Evolutionary conservation across 1,284 basidiomycete genomes (phyloP).

Genomic region (Acaromyces ingoldii): DNA sequence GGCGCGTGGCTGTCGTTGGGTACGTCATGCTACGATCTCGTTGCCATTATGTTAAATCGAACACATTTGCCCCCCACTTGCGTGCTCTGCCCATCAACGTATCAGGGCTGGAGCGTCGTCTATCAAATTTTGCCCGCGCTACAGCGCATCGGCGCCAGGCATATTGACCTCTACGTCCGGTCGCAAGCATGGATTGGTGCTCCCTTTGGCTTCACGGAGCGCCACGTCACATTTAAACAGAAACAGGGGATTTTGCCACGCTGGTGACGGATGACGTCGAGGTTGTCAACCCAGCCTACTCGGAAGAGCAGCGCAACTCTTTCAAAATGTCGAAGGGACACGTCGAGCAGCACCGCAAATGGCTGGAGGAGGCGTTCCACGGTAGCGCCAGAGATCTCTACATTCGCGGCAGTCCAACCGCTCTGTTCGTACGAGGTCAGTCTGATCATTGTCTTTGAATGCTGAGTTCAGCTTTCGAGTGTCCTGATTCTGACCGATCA

Average conservation of each 20-base stretch:
- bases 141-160: background rate
- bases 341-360: background rate
- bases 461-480: too few relatives aligned
- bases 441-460: background rate
- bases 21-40: background rate
- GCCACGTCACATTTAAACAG: background rate
- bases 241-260: background rate
- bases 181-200: background rate
- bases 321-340: background rate
- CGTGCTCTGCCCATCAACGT: too few relatives aligned
- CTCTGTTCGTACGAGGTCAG: background rate
- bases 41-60: background rate
- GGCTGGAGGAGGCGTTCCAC: background rate
- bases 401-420: background rate
- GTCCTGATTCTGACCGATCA: too few relatives aligned
- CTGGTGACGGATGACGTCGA: background rate
- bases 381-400: background rate
- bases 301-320: background rate
- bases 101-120: background rate
- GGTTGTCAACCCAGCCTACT: background rate
- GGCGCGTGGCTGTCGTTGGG: background rate
- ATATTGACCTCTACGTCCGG: background rate
- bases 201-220: background rate
- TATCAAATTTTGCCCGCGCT: background rate
- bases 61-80: too few relatives aligned